Evolutionary conservation across 345 rosid species (phyloP).

Genomic region (Dimocarpus longan): DNA sequence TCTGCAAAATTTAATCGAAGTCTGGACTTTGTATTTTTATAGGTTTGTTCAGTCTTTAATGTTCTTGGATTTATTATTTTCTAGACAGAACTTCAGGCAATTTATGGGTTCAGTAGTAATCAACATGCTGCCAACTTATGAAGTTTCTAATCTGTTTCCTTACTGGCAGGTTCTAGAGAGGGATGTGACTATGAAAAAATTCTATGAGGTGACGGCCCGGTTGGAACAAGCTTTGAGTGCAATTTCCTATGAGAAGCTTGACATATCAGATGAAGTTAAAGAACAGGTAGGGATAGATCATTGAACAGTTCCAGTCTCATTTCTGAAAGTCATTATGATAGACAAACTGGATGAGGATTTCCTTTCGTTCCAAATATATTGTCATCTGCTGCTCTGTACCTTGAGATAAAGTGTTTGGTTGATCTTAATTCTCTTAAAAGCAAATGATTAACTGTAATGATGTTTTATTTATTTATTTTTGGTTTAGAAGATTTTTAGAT

Average conservation of each 20-base stretch:
- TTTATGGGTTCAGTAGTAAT: not conserved
- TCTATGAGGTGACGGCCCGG: constrained; percentile 62
- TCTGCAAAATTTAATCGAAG: not conserved
- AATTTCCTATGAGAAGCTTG: constrained; percentile 70
- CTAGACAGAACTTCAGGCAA: not conserved
- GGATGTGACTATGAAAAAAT: constrained; percentile 67
- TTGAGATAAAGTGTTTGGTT: constrained; percentile 11
- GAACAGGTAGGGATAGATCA: constrained; percentile 66
- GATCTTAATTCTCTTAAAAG: not conserved
- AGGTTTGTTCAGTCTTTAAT: not conserved
- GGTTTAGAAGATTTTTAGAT: not conserved
- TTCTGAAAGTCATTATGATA: not conserved
- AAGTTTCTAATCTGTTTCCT: constrained; percentile 11
- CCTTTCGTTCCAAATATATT: constrained; percentile 7
- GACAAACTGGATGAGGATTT: constrained; percentile 3
- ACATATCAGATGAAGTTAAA: constrained; percentile 95
- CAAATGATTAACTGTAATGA: not conserved
- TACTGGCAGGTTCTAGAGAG: constrained; percentile 78
- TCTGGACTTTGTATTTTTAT: not conserved
- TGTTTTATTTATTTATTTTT: not conserved
- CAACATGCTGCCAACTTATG: not conserved
- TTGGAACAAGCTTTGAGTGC: constrained; percentile 74
- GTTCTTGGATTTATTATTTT: not conserved
- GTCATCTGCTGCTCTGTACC: constrained; percentile 2
- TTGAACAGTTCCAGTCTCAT: not conserved